These are phyloP conservation scores for Isochrysis galbana DNA, from an alignment of 78 protist genomes.

Conservation along the genomic window DNA sequence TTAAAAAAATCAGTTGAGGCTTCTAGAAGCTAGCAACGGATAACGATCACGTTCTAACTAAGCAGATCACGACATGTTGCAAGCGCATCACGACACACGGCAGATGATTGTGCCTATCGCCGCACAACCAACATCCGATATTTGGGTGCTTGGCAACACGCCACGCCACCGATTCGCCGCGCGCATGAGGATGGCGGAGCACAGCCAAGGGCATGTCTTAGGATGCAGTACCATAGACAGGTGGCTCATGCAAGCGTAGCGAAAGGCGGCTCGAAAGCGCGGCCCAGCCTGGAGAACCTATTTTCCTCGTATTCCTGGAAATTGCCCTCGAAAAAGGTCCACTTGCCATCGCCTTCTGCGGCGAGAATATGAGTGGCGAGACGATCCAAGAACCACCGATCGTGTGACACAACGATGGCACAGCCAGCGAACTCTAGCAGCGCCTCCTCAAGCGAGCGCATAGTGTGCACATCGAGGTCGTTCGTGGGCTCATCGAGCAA, in stretches of 20 bases:
- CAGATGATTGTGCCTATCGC: no score
- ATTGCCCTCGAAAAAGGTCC: conserved; percentile 15
- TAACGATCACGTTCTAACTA: no score
- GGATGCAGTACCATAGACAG: no score
- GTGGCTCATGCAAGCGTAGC: not conserved
- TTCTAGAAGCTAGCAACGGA: no score
- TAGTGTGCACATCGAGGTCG: conserved; percentile 60
- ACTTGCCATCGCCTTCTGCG: conserved; percentile 37
- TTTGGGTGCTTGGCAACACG: no score
- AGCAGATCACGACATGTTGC: no score
- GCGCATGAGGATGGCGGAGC: no score
- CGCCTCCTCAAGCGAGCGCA: conserved; percentile 51
- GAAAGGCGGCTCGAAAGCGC: not conserved
- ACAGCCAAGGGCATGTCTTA: no score
- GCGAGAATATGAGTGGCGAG: conserved; percentile 53
- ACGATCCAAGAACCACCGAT: conserved; percentile 51
- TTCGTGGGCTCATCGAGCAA: conserved; percentile 56
- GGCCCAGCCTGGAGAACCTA: not conserved
- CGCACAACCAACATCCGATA: no score
- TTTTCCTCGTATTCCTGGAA: conserved; percentile 33
- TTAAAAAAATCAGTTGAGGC: no score
- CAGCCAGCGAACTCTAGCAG: conserved; percentile 47
- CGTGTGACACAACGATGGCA: conserved; percentile 44
- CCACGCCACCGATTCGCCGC: no score
- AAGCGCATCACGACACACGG: no score